Conservation (phyloP, 495 filamentous ascomycete species). For the Xylaria bambusicola region DNA sequence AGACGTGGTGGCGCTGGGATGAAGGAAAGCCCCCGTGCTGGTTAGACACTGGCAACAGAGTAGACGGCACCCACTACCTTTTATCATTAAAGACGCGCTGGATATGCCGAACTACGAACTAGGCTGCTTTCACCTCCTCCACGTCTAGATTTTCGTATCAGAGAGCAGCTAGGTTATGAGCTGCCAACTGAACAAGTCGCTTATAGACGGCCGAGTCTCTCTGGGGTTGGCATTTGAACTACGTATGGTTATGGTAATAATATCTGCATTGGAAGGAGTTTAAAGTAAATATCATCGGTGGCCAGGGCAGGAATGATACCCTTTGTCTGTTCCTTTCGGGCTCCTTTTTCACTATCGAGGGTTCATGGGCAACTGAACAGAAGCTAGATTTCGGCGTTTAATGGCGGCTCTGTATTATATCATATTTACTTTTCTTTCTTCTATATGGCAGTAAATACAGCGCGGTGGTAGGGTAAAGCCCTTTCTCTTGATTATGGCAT, state of each 20-base stretch:
- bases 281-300: not conserved
- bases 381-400: conserved; percentile 8
- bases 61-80: not conserved
- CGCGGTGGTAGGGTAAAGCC: too few species aligned
- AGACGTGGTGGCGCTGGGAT: conserved; percentile 22
- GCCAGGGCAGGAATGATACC: conserved; percentile 15
- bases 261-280: conserved; percentile 20
- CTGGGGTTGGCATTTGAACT: conserved; percentile 2
- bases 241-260: conserved; percentile 9
- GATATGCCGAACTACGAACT: not conserved
- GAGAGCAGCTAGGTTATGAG: too few species aligned
- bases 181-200: too few species aligned
- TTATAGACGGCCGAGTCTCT: not conserved
- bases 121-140: not conserved
- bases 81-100: not conserved
- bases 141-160: not conserved
- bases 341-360: not conserved
- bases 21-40: not conserved
- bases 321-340: not conserved
- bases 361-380: not conserved
- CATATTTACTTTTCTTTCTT: not conserved
- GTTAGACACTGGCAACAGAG: not conserved
- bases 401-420: not conserved
- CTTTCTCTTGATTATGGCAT: too few species aligned
- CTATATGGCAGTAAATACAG: too few species aligned